phyloP scores from a whole-genome alignment of 208 protist genomes.

The Vickermania ingenoplastis region DNA sequence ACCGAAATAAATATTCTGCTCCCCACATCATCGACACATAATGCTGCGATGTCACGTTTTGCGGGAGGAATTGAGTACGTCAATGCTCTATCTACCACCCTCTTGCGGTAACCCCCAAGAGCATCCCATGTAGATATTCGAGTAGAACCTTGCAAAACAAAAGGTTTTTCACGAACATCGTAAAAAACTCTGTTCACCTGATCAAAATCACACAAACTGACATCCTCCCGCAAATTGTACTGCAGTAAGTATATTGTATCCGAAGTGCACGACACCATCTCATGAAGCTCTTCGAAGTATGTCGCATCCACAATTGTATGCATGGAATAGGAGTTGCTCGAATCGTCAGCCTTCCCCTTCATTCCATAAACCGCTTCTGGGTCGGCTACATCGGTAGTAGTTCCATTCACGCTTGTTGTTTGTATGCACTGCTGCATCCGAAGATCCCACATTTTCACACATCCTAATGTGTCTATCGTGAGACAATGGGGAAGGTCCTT shows the following conservation, averaged over 20 bases:
- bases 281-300: slow-evolving; percentile 40
- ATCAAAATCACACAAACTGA: slow-evolving; percentile 32
- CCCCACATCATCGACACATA: slow-evolving; percentile 45
- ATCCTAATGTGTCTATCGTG: slow-evolving; percentile 50
- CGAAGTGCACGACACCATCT: slow-evolving; percentile 47
- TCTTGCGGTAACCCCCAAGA: slow-evolving; percentile 23
- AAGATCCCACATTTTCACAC: slow-evolving; percentile 82
- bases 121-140: slow-evolving; percentile 57
- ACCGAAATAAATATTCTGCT: slow-evolving; percentile 49
- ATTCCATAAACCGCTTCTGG: slow-evolving; percentile 13
- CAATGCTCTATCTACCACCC: slow-evolving; percentile 29
- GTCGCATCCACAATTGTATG: slow-evolving; percentile 18
- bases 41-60: slow-evolving; percentile 29
- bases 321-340: slow-evolving; percentile 6
- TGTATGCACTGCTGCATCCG: slow-evolving; percentile 61
- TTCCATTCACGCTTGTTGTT: slow-evolving; percentile 33
- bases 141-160: slow-evolving; percentile 55
- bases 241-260: slow-evolving; percentile 46
- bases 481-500: slow-evolving; percentile 51
- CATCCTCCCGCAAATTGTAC: slow-evolving; percentile 26
- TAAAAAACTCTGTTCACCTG: slow-evolving; percentile 24
- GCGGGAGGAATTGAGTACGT: slow-evolving; percentile 8
- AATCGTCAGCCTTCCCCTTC: neutral
- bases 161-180: slow-evolving; percentile 24
- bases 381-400: slow-evolving; percentile 10